These are phyloP conservation scores for Lecanicillium sp. DNA, from an alignment of 2,329 filamentous ascomycete species.

Conservation along the genomic window DNA sequence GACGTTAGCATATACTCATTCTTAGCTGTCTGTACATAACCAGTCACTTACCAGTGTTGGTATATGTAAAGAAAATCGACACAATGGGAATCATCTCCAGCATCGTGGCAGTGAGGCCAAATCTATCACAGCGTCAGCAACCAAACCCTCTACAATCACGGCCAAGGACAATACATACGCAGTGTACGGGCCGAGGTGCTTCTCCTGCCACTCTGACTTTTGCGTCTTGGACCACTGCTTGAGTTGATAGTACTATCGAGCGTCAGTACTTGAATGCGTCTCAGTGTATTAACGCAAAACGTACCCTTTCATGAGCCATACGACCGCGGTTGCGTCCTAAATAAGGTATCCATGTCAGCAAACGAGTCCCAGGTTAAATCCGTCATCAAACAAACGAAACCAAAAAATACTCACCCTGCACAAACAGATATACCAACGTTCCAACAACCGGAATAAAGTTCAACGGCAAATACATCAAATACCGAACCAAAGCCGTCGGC, in stretches of 20 bases:
- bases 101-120: conserved; percentile 65
- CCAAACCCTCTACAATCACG: no score
- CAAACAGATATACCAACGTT: conserved; percentile 67
- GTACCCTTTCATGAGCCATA: conserved; percentile 44
- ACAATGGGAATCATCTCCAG: conserved; percentile 79
- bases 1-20: conserved; percentile 8
- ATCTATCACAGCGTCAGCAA: conserved; percentile 38
- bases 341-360: not conserved
- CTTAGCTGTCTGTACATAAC: not conserved
- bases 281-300: conserved; percentile 14
- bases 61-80: conserved; percentile 81
- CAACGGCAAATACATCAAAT: conserved; percentile 78
- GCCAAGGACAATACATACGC: conserved; percentile 46
- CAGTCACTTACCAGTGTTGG: conserved; percentile 57
- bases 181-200: conserved; percentile 69
- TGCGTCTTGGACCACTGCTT: conserved; percentile 69
- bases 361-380: conserved; percentile 3
- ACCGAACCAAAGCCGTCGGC: conserved; percentile 60
- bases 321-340: conserved; percentile 39
- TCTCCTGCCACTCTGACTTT: conserved; percentile 59
- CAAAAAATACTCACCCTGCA: conserved; percentile 50
- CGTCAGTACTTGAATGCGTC: not conserved
- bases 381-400: not conserved
- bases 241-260: conserved; percentile 73
- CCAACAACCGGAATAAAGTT: conserved; percentile 91